Percentiles rank a stretch among this genome's conserved stretches.
phyloP scores from a whole-genome alignment of 768 basidiomycete genomes.

The Kockovaella imperatae region DNA sequence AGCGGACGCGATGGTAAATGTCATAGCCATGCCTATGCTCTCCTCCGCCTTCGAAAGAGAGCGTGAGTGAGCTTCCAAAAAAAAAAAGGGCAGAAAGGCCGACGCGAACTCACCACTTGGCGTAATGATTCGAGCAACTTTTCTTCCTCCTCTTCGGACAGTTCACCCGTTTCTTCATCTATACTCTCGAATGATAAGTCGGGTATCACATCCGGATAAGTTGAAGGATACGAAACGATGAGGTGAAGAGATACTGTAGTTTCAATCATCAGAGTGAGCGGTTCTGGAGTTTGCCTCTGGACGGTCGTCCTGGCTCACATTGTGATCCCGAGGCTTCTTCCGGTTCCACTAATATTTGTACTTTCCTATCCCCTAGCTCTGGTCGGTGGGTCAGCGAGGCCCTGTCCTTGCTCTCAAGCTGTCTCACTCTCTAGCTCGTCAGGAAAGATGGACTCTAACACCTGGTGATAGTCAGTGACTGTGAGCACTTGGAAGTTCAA shows the following conservation, averaged over 20 bases:
- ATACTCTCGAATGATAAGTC: conserved; percentile 59
- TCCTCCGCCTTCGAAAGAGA: conserved; percentile 33
- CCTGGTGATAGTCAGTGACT: conserved; percentile 49
- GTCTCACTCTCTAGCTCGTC: conserved; percentile 83
- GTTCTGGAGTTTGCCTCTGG: conserved; percentile 5
- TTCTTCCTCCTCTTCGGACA: conserved; percentile 48
- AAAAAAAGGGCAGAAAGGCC: neutral
- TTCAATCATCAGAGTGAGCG: too few relatives aligned
- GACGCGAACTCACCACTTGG: conserved; percentile 48
- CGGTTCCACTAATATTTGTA: conserved; percentile 79
- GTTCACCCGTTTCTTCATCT: conserved; percentile 50
- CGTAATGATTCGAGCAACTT: conserved; percentile 55
- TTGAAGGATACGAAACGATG: conserved; percentile 65
- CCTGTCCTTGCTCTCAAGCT: conserved; percentile 7
- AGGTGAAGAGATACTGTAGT: conserved; percentile 64
- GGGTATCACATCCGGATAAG: conserved; percentile 79
- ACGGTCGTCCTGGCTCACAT: neutral
- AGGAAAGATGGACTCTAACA: conserved; percentile 92
- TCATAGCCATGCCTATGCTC: conserved; percentile 74
- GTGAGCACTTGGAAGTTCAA: conserved; percentile 8
- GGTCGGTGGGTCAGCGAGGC: conserved; percentile 20
- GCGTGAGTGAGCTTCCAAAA: neutral
- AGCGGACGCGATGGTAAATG: conserved; percentile 82
- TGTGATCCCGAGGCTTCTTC: conserved; percentile 63
- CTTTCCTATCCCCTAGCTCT: conserved; percentile 77